phyloP scores from a whole-genome alignment of 176 grass and related monocot genomes.

The Themeda triandra region DNA sequence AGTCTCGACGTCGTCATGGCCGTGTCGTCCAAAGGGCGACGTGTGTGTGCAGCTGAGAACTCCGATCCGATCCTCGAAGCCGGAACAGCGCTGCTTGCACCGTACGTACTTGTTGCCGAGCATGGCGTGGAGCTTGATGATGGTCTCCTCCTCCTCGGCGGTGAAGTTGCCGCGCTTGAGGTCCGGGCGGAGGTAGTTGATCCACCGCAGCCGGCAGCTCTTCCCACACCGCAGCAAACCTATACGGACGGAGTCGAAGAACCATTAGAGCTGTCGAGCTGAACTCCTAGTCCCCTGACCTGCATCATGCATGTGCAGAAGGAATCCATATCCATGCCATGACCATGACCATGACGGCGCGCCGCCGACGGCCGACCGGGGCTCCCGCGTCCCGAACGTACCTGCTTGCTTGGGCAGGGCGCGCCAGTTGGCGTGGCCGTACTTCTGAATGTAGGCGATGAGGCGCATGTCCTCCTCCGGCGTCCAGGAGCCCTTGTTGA shows the following conservation, averaged over 20 bases:
- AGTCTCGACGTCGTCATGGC: neutral
- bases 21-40: neutral
- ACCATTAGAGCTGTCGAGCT: neutral
- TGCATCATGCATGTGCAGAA: too few species aligned
- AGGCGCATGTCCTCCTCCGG: constrained; percentile 78
- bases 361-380: neutral
- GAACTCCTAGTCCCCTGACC: neutral
- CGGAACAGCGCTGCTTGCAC: neutral
- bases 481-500: constrained; percentile 92
- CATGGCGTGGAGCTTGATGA: constrained; percentile 67
- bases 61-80: neutral
- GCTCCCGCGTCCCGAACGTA: neutral
- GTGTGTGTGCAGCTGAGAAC: neutral
- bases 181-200: constrained; percentile 93
- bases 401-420: constrained; percentile 87
- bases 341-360: too few species aligned
- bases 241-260: neutral
- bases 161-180: constrained; percentile 94
- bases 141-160: constrained; percentile 62
- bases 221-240: constrained; percentile 91
- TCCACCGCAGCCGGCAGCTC: constrained; percentile 92
- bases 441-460: constrained; percentile 65
- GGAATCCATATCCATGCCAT: neutral
- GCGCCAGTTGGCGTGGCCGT: constrained; percentile 86
- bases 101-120: constrained; percentile 80